These are phyloP conservation scores for Blastobotrys robertii DNA, from an alignment of 805 yeast genomes.

Conservation along the genomic window DNA sequence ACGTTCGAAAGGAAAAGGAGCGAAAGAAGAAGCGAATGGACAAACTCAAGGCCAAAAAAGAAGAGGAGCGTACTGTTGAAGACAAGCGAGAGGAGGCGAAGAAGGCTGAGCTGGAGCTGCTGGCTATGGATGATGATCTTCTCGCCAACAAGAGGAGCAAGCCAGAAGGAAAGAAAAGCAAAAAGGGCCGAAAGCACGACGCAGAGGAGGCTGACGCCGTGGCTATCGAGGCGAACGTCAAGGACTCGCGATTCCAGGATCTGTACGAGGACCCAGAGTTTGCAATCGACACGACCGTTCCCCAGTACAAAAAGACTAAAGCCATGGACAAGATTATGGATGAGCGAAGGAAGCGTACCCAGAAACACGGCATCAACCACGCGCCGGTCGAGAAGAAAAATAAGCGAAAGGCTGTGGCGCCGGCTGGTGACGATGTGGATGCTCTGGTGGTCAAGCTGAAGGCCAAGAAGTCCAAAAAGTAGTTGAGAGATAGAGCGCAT, in stretches of 20 bases:
- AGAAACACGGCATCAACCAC: neutral
- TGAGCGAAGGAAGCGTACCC: constrained; percentile 42
- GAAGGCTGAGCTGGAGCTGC: constrained; percentile 63
- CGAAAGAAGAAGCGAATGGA: constrained; percentile 81
- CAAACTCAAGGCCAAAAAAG: constrained; percentile 44
- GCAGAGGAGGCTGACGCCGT: constrained; percentile 34
- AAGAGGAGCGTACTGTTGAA: constrained; percentile 32
- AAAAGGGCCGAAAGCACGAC: constrained; percentile 35
- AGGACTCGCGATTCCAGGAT: constrained; percentile 79
- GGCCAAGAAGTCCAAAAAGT: neutral
- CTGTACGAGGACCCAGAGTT: constrained; percentile 77
- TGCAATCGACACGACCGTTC: constrained; percentile 88
- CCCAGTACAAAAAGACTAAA: constrained; percentile 80
- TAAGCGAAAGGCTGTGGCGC: constrained; percentile 2
- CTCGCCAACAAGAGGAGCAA: constrained; percentile 5
- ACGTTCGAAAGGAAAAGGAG: constrained; percentile 84
- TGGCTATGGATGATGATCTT: constrained; percentile 56
- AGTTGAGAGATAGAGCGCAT: too few relatives aligned
- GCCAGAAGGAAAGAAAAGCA: constrained; percentile 48
- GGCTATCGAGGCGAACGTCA: constrained; percentile 51
- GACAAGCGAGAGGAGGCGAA: constrained; percentile 33
- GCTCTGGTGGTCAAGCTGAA: constrained; percentile 71
- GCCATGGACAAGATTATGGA: constrained; percentile 77
- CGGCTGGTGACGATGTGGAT: constrained; percentile 46
- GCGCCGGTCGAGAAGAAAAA: constrained; percentile 5